Evolutionary conservation across 768 basidiomycete species (phyloP).

Genomic region (Nidula microcarpa): DNA sequence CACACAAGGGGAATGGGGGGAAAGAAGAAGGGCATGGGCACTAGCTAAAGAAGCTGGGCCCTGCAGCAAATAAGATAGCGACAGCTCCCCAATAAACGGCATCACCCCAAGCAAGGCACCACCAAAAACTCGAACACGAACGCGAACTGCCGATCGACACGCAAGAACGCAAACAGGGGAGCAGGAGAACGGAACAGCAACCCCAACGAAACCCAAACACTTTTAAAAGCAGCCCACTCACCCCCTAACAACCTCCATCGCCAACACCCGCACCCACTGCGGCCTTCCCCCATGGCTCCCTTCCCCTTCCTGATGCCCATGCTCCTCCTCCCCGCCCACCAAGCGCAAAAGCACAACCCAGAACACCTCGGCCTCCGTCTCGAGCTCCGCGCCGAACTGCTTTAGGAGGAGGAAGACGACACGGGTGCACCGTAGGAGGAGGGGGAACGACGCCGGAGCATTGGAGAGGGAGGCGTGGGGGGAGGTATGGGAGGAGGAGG

Average conservation of each 20-base stretch:
- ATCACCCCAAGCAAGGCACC: too few species aligned
- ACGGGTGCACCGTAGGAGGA: constrained; percentile 87
- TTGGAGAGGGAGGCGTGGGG: too few species aligned
- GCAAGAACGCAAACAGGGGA: too few species aligned
- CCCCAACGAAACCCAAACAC: too few species aligned
- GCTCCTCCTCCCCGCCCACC: constrained; percentile 48
- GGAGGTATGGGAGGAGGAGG: too few species aligned
- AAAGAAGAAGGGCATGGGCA: background rate
- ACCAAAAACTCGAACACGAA: too few species aligned
- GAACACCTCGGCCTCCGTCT: constrained; percentile 85
- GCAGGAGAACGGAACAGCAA: too few species aligned
- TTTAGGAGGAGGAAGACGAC: constrained; percentile 93
- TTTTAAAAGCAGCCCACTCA: constrained; percentile 18
- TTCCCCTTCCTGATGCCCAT: constrained; percentile 5
- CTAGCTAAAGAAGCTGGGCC: background rate
- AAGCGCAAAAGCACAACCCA: constrained; percentile 68
- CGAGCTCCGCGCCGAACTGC: constrained; percentile 80
- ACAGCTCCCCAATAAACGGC: too few species aligned
- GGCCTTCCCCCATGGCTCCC: constrained; percentile 35
- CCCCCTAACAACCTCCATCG: constrained; percentile 93
- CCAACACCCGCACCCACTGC: constrained; percentile 85
- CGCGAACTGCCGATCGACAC: too few species aligned
- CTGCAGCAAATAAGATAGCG: background rate
- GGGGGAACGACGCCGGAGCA: constrained; percentile 66
- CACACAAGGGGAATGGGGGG: too few species aligned